Conservation (phyloP, 2,329 filamentous ascomycete species). For the Fusarium pseudoanthophilum region DNA sequence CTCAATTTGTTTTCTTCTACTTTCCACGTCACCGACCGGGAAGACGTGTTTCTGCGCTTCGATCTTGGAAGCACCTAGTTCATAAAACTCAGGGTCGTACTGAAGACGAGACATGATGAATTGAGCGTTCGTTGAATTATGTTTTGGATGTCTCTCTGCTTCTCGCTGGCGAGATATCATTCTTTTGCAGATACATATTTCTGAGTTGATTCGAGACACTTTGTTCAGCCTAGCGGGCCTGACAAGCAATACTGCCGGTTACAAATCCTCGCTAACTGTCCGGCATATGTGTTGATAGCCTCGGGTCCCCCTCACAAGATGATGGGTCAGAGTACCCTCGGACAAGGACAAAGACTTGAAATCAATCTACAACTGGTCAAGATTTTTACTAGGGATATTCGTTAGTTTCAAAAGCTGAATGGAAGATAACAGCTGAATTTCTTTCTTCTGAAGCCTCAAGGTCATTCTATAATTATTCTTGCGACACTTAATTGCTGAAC, state of each 20-base stretch:
- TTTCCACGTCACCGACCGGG: background rate
- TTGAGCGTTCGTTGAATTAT: accelerated
- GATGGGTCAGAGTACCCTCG: background rate
- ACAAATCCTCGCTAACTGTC: background rate
- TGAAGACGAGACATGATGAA: background rate
- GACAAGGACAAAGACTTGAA: background rate
- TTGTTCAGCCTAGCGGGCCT: background rate
- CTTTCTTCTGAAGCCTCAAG: background rate
- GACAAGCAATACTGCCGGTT: accelerated
- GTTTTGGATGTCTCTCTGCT: background rate
- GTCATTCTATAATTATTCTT: background rate
- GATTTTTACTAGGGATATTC: background rate
- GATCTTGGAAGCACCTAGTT: background rate
- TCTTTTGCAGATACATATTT: background rate
- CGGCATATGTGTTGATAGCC: background rate
- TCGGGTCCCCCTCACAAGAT: background rate
- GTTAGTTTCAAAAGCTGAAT: background rate
- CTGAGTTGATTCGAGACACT: background rate
- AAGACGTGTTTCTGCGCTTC: background rate
- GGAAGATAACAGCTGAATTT: background rate
- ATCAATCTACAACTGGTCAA: background rate
- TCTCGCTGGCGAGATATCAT: background rate
- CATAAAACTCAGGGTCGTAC: background rate
- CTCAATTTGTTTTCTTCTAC: background rate
- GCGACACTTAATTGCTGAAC: accelerated